Evolutionary conservation across 2,329 filamentous ascomycete species (phyloP).

Genomic region (Fusarium foetens): DNA sequence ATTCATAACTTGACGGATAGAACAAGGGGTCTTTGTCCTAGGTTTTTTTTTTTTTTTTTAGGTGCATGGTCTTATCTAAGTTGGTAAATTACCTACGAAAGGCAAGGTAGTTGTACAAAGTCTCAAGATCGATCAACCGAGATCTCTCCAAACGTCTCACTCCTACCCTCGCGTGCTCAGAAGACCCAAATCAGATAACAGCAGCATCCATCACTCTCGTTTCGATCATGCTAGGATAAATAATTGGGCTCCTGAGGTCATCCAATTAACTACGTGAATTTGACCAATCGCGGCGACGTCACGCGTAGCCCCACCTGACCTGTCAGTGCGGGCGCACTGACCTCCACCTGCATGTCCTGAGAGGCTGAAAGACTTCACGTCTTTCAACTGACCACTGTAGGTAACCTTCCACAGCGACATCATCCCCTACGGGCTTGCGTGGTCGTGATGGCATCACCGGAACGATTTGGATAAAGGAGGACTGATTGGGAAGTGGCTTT

Average conservation of each 20-base stretch:
- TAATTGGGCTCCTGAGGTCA: neutral
- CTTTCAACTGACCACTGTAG: conserved; percentile 11
- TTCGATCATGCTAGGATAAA: neutral
- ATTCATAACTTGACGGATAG: neutral
- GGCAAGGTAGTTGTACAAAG: neutral
- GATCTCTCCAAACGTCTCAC: neutral
- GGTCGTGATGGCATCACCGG: conserved; percentile 24
- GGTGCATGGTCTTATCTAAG: neutral
- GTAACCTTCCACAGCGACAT: conserved; percentile 4
- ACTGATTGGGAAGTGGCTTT: neutral
- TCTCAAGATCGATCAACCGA: neutral
- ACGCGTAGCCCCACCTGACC: conserved; percentile 2
- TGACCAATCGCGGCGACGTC: conserved; percentile 2
- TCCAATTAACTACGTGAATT: neutral
- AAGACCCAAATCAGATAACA: neutral
- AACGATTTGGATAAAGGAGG: conserved; percentile 2
- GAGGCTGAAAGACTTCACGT: conserved; percentile 15
- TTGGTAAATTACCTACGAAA: neutral
- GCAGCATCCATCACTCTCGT: neutral
- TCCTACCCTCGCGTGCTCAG: neutral
- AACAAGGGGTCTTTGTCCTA: neutral
- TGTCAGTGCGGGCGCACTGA: conserved; percentile 13
- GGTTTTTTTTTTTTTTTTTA: neutral
- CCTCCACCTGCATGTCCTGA: neutral
- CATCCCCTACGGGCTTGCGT: conserved; percentile 1